These are phyloP conservation scores for Mycena olivaceomarginata DNA, from an alignment of 768 basidiomycete species.

Conservation along the genomic window DNA sequence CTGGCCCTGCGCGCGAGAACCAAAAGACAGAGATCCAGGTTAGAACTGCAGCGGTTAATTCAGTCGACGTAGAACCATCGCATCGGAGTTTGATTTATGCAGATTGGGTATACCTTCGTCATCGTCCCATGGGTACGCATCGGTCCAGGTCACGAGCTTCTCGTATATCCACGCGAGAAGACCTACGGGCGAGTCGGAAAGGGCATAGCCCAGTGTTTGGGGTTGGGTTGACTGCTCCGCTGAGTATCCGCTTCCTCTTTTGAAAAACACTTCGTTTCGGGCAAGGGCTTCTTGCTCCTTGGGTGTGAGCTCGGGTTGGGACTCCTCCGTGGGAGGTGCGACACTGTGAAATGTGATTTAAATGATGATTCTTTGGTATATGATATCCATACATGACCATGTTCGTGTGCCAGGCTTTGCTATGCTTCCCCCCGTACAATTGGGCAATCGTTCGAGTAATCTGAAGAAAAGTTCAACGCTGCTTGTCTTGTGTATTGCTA, in stretches of 20 bases:
- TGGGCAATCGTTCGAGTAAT: too few relatives aligned
- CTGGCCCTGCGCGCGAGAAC: conserved; percentile 28
- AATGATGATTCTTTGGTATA: too few relatives aligned
- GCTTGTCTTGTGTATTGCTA: too few relatives aligned
- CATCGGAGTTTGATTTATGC: background rate
- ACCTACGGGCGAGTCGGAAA: too few relatives aligned
- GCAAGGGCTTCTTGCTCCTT: conserved; percentile 4
- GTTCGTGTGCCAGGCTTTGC: conserved; percentile 74
- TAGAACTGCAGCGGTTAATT: conserved; percentile 2
- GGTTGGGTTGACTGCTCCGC: background rate
- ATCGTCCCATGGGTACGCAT: conserved; percentile 32
- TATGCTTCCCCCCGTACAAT: conserved; percentile 50
- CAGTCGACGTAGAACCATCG: too few relatives aligned
- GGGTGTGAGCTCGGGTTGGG: background rate
- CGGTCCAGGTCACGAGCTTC: conserved; percentile 16
- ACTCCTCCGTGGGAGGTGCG: background rate
- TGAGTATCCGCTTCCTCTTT: conserved; percentile 5
- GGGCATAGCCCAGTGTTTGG: background rate
- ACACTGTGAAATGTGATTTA: background rate
- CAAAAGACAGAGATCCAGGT: conserved; percentile 27
- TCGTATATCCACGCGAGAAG: too few relatives aligned
- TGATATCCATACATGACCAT: conserved; percentile 30
- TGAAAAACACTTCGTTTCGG: background rate
- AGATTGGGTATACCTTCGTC: conserved; percentile 21
- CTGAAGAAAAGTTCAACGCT: too few relatives aligned